Conservation (phyloP, 768 basidiomycete genomes). For the Amanita rubescens region DNA sequence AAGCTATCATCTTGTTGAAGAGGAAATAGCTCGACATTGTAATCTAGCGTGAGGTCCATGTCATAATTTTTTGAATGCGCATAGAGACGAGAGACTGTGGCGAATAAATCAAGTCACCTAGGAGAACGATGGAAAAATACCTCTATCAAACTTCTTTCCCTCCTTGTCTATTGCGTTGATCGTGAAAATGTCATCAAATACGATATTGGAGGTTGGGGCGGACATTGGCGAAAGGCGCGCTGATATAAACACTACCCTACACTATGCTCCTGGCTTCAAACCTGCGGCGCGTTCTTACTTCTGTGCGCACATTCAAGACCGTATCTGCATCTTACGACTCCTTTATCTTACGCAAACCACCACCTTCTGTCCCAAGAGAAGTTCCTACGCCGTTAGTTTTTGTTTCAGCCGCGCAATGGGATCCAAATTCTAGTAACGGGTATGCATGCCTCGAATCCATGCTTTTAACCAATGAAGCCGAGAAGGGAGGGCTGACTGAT, state of each 20-base stretch:
- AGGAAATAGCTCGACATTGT: conserved; percentile 87
- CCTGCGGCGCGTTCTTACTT: neutral
- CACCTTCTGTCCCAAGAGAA: conserved; percentile 34
- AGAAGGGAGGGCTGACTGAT: neutral
- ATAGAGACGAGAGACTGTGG: conserved; percentile 81
- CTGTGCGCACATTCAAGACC: neutral
- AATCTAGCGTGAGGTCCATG: conserved; percentile 91
- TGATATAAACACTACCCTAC: neutral
- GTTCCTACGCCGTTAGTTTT: conserved; percentile 49
- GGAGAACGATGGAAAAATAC: conserved; percentile 35
- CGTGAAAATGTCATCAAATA: conserved; percentile 92
- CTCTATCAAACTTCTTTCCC: conserved; percentile 97
- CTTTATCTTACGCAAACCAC: conserved; percentile 30
- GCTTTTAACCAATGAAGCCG: neutral
- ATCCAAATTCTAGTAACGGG: conserved; percentile 30
- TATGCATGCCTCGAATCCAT: conserved; percentile 14
- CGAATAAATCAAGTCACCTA: conserved; percentile 4
- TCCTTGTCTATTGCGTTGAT: conserved; percentile 82
- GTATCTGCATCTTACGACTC: conserved; percentile 15
- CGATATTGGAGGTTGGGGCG: conserved; percentile 58
- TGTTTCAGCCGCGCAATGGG: conserved; percentile 41
- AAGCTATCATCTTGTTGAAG: conserved; percentile 62
- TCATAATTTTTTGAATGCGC: conserved; percentile 87
- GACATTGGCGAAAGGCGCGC: too few relatives aligned
- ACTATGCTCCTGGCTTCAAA: neutral